Evolutionary conservation across 2,329 filamentous ascomycete species (phyloP).

Genomic region (Knoxdaviesia capensis): DNA sequence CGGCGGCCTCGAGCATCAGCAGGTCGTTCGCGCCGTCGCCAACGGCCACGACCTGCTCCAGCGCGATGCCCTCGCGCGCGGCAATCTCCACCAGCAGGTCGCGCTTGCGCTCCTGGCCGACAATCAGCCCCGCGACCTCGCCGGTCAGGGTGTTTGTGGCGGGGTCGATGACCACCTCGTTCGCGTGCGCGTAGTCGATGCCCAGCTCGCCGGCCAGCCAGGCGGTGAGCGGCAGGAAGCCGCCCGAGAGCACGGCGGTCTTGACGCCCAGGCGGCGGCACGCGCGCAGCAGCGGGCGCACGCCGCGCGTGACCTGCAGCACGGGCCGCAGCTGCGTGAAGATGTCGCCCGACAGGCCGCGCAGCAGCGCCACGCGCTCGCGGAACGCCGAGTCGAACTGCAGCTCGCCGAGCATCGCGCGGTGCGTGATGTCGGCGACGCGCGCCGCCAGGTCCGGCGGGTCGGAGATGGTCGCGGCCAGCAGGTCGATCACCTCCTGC

Average conservation of each 20-base stretch:
- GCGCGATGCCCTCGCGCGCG: conserved; percentile 39
- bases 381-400: conserved; percentile 75
- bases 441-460: conserved; percentile 53
- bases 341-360: conserved; percentile 58
- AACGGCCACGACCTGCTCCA: conserved; percentile 51
- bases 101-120: conserved; percentile 57
- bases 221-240: conserved; percentile 71
- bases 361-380: conserved; percentile 61
- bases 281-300: conserved; percentile 49
- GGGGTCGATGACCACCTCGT: conserved; percentile 51
- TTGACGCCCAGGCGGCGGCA: conserved; percentile 66
- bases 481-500: conserved; percentile 92
- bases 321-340: conserved; percentile 58
- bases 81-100: conserved; percentile 54
- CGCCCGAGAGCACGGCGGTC: conserved; percentile 79
- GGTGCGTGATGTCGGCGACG: conserved; percentile 75
- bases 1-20: conserved; percentile 57
- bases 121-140: conserved; percentile 50
- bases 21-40: conserved; percentile 73
- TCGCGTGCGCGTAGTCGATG: conserved; percentile 76
- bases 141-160: conserved; percentile 41
- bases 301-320: conserved; percentile 68
- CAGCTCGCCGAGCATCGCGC: conserved; percentile 89
- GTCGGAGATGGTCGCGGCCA: conserved; percentile 58
- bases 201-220: conserved; percentile 70